Percentiles rank a stretch among this genome's conserved stretches.
Conservation (phyloP, 495 filamentous ascomycete genomes). For the Aspergillus incahuasiensis region DNA sequence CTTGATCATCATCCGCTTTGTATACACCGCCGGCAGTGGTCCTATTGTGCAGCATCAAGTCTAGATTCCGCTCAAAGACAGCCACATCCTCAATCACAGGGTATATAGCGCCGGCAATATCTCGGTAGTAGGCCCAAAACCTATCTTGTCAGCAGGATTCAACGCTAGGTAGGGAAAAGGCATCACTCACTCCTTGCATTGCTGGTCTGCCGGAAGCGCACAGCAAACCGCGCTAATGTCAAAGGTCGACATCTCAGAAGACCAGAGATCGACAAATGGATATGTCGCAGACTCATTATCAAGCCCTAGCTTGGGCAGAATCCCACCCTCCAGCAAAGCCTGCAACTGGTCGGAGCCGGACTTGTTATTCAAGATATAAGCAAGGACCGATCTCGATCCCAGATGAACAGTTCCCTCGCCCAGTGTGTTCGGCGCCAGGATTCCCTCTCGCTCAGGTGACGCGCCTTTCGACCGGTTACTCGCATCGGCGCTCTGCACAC, state of each 20-base stretch:
- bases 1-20: conserved; percentile 30
- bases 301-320: conserved; percentile 74
- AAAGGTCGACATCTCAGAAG: conserved; percentile 61
- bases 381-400: conserved; percentile 56
- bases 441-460: conserved; percentile 48
- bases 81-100: conserved; percentile 71
- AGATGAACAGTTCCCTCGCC: conserved; percentile 54
- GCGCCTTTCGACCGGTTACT: conserved; percentile 35
- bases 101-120: conserved; percentile 79
- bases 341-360: conserved; percentile 61
- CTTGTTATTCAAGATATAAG: conserved; percentile 57
- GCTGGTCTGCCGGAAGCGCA: conserved; percentile 63
- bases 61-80: conserved; percentile 63
- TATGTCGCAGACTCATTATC: conserved; percentile 80
- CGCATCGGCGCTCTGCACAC: conserved; percentile 58
- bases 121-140: conserved; percentile 71
- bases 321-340: conserved; percentile 66
- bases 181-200: conserved; percentile 61
- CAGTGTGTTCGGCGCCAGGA: conserved; percentile 50
- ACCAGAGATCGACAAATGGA: conserved; percentile 65
- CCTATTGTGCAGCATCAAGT: conserved; percentile 63
- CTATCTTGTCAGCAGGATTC: conserved; percentile 30
- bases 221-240: conserved; percentile 65
- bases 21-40: conserved; percentile 44
- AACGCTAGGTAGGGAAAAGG: too few relatives aligned